A percentile compares a stretch with the other conserved stretches of the same genome.
These are phyloP conservation scores for Emmonsia crescens DNA, from an alignment of 2,329 filamentous ascomycete genomes.

Conservation along the genomic window DNA sequence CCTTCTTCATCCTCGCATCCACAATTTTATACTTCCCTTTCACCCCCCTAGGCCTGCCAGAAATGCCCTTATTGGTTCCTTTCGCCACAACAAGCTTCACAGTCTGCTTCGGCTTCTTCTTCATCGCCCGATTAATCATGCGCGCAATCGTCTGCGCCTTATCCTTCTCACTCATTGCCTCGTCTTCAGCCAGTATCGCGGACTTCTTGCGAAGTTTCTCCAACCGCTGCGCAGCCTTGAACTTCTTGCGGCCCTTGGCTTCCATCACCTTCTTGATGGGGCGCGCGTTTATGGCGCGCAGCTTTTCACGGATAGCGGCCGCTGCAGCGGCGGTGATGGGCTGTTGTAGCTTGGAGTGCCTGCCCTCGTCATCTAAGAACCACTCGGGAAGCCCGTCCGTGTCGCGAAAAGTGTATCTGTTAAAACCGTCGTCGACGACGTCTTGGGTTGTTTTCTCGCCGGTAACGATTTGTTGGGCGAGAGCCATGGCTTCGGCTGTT, in stretches of 20 bases:
- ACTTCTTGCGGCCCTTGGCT: constrained; percentile 92
- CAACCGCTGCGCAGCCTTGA: constrained; percentile 78
- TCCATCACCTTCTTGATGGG: constrained; percentile 99
- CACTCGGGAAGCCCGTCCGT: constrained; percentile 87
- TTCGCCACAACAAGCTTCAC: constrained; percentile 83
- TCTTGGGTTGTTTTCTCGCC: constrained; percentile 71
- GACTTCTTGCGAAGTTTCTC: constrained; percentile 97
- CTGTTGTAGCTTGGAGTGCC: constrained; percentile 71
- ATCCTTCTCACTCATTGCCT: constrained; percentile 89
- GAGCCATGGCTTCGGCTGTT: constrained; percentile 97
- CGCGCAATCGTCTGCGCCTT: constrained; percentile 77
- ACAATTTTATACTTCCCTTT: constrained; percentile 98
- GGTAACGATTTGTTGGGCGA: constrained; percentile 82
- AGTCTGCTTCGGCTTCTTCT: constrained; percentile 74
- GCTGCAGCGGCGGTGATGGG: constrained; percentile 90
- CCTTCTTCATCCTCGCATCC: constrained; percentile 91
- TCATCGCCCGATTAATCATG: constrained; percentile 68
- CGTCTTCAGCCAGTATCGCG: constrained; percentile 78
- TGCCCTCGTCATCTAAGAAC: constrained; percentile 88
- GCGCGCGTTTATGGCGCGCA: constrained; percentile 81
- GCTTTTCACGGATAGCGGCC: constrained; percentile 85
- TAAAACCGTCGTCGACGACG: constrained; percentile 82
- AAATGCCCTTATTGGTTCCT: constrained; percentile 72
- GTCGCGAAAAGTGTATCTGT: constrained; percentile 84
- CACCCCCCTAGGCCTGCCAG: constrained; percentile 77